Conservation (phyloP, 2,329 filamentous ascomycete species). For the Pleurostoma richardsiae region DNA sequence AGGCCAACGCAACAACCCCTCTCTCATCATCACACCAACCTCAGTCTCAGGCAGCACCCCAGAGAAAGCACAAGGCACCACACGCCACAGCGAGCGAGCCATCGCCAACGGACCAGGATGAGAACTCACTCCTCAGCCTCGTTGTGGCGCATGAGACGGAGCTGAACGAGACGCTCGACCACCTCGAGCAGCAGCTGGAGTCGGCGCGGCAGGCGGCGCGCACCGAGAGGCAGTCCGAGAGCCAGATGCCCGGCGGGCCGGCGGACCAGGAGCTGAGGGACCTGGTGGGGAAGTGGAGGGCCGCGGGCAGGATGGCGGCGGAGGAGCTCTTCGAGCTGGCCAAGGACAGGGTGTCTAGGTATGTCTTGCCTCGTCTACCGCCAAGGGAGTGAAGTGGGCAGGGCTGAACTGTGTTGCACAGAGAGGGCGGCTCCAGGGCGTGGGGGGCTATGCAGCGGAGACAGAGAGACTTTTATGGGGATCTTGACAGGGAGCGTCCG, state of each 20-base stretch:
- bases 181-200: conserved; percentile 22
- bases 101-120: conserved; percentile 1
- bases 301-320: conserved; percentile 55
- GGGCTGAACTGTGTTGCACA: not conserved
- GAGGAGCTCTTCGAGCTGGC: conserved; percentile 32
- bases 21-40: too few relatives aligned
- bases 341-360: conserved; percentile 10
- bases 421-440: conserved; percentile 3
- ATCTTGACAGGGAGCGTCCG: conserved; percentile 3
- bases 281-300: conserved; percentile 56
- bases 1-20: too few relatives aligned
- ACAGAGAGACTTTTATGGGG: conserved; percentile 7
- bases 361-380: not conserved
- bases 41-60: not conserved
- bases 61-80: not conserved
- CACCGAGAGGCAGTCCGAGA: conserved; percentile 31
- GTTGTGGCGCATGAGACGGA: conserved; percentile 1
- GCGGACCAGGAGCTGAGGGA: conserved; percentile 49
- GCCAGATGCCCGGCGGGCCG: conserved; percentile 5
- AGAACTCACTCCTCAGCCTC: conserved; percentile 10
- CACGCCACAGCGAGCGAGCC: not conserved
- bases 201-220: conserved; percentile 41
- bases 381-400: rapidly evolving
- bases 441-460: conserved; percentile 8
- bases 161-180: conserved; percentile 6